Evolutionary conservation across 2,329 filamentous ascomycete species (phyloP), one percentile per base, ranked within the genome.

Genomic region (Thyridium curvatum): DNA sequence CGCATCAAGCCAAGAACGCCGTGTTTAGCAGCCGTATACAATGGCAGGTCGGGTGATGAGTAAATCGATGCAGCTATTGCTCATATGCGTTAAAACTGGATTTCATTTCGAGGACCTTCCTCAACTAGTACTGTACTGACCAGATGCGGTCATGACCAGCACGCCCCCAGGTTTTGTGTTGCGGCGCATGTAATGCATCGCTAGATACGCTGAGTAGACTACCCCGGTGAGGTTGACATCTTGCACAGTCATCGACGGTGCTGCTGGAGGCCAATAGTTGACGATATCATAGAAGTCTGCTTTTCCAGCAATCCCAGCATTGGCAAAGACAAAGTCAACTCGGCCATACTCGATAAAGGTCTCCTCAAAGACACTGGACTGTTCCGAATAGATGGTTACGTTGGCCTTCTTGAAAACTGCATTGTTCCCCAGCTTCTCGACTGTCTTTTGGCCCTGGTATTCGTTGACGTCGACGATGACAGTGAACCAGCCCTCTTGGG

Each of bases 151-250:
- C 10, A 42, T 42, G 17, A 40, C 34, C 7, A 41, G 37, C 16
- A 26, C 17, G 10, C 39, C 39, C n/a, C 39, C 41, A 10, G 18
- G 29, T 4, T 8, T 12, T 3, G 38, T 34, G 21, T 45, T 45
- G 17, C 42, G 38, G 21, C 43, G 38, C 43, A 45, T 45, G 14
- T 40, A 45, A 26, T 45, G 43, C 38, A 42, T 42, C 12, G 43
- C 43, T 17, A 45, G 35, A 21, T 42, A 35, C 15, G 34, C 35
- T 5, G 40, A 39, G 17, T 41, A 36, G 16, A 43, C 18, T 10
- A 42, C 40, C 5, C 43, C 43, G 2, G 39, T 46, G 8, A 53
- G 41, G 30, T 52, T 54, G 18, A 65, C 50, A 17, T 58, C 52
- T 10, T 26, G 21, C 6, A 26, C 21, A 10, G 10, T 6, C 21